phyloP scores from a whole-genome alignment of 176 grass and related monocot species.

The Hyparrhenia diplandra region DNA sequence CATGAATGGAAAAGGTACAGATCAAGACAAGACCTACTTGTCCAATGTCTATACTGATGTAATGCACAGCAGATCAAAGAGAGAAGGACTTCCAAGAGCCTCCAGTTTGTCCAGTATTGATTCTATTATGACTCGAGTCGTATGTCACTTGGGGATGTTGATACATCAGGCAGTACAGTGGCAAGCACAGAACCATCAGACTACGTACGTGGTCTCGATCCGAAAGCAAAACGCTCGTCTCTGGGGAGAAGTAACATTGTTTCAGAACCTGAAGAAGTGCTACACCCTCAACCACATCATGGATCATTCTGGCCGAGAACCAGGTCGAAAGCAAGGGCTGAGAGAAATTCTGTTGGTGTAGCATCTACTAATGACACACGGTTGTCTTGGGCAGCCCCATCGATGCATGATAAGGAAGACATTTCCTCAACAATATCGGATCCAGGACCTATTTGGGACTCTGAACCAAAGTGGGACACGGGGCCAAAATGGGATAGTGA shows the following conservation, averaged over 20 bases:
- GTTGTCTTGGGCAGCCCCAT: conserved; percentile 65
- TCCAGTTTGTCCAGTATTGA: conserved; percentile 98
- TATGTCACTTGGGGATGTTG: conserved; percentile 56
- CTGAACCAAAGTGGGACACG: conserved; percentile 78
- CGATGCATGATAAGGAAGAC: conserved; percentile 89
- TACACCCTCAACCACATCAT: conserved; percentile 76
- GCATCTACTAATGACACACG: conserved; percentile 47
- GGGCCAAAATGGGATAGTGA: conserved; percentile 77
- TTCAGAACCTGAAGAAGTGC: conserved; percentile 93
- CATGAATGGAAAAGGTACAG: conserved; percentile 43
- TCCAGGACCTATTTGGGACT: conserved; percentile 88
- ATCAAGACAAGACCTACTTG: conserved; percentile 33
- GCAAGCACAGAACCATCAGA: conserved; percentile 85
- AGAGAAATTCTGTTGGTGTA: conserved; percentile 56
- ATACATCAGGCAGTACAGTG: conserved; percentile 55
- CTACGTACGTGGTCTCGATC: conserved; percentile 75
- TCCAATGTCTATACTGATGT: conserved; percentile 68
- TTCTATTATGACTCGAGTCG: conserved; percentile 82
- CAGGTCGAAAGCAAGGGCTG: conserved; percentile 67
- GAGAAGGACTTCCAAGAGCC: conserved; percentile 76
- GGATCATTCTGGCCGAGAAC: conserved; percentile 76
- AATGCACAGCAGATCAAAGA: conserved; percentile 54
- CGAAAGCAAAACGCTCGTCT: conserved; percentile 73
- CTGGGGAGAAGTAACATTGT: conserved; percentile 85
- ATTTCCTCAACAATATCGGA: conserved; percentile 94